Percentiles rank a stretch among this genome's conserved stretches.
These are phyloP conservation scores for Tritrichomonas foetus DNA, from an alignment of 208 protist genomes.

Conservation along the genomic window DNA sequence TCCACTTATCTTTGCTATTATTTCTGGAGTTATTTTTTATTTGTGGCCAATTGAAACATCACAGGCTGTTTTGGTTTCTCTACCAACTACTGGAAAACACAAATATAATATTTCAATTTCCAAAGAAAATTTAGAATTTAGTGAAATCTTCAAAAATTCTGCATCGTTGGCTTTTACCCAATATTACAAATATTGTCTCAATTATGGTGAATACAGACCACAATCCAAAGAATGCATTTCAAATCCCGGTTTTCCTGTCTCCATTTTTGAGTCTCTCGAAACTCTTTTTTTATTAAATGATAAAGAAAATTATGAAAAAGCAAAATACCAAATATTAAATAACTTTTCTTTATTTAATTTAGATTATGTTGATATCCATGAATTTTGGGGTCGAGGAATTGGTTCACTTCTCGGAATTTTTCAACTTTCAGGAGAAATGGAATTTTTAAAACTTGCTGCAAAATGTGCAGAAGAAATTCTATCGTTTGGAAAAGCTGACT, in stretches of 20 bases:
- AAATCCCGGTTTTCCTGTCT: not conserved
- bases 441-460: not conserved
- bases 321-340: not conserved
- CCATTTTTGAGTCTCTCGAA: not conserved
- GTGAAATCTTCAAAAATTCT: no score
- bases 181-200: not conserved
- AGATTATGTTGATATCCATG: not conserved
- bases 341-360: not conserved
- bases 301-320: not conserved
- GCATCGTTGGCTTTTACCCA: not conserved
- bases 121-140: no score
- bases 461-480: not conserved
- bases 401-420: not conserved
- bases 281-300: not conserved
- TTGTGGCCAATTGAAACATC: no score
- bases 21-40: no score
- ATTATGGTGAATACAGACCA: not conserved
- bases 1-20: no score
- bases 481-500: not conserved
- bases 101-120: no score
- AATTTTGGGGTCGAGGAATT: constrained; percentile 19
- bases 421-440: not conserved
- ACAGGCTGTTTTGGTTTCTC: no score
- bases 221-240: not conserved
- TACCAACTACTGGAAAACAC: no score